Base-by-base conservation (phyloP, 2,329 filamentous ascomycete species). In the Leptosphaerulina australis region DNA sequence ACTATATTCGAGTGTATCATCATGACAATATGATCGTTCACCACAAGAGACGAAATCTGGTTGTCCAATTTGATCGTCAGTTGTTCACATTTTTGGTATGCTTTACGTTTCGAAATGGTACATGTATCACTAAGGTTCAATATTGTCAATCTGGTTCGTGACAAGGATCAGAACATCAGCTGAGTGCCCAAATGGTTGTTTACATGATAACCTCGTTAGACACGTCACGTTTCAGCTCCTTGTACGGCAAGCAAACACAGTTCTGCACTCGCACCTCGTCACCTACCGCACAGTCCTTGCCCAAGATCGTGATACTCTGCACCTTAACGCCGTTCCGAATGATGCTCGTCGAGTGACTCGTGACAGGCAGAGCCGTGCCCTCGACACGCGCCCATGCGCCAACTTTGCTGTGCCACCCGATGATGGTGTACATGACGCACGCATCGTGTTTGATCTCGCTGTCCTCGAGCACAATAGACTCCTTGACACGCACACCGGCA, bases 311-410 rank as follows among this genome's bases (percentile, higher is more conserved):
- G 70, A 97, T 94, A 74, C 91, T 96, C 81, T 97, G 94, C 41
- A 99, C 94, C 81, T 97, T 97, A 75, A 97, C 87, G 41, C 94
- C 94, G 68, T 97, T 96, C 84, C 97, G 97, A 75, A 97, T 82
- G 66, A 97, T 91, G 76, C 88, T 96, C 11, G 93, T 97, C 44
- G 85, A 89, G 78, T 97, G 93, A 79, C 88, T 96, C 43, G 83
- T 87, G 46, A 90, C 85, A 0, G 92, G 88, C 12, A 89, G 95
- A 1, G 93, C 92, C 0, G 91, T 96, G 45, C 94, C 94, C 76
- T 99, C 94, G 20, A 99, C 93, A 72, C 94, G 88, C 43, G 94
- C 92, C 94, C 94, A 99, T n/a, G 93, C 91, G 55, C 94, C 94
- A 12, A 99, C 87, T 56, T 91, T 90, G 79, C 91, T 95, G 76